Evolutionary conservation across 2,329 filamentous ascomycete genomes (phyloP).

Genomic region (Pyricularia grisea): DNA sequence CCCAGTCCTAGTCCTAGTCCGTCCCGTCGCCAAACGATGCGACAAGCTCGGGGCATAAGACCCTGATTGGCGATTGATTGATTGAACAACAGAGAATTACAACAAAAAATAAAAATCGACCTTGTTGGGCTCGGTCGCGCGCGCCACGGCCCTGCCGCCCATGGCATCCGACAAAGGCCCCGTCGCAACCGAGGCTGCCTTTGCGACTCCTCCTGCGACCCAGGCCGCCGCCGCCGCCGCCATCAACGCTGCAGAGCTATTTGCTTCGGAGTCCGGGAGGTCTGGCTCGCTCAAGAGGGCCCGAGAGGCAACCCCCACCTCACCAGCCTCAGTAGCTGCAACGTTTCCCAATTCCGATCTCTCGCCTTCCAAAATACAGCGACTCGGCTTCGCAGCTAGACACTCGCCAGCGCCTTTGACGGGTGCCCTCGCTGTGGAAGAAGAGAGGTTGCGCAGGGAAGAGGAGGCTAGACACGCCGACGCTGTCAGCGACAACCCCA

Average conservation of each 20-base stretch:
- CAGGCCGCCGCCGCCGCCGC: conserved; percentile 24
- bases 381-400: conserved; percentile 30
- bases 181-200: conserved; percentile 41
- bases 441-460: conserved; percentile 39
- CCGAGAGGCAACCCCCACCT: conserved; percentile 36
- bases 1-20: conserved; percentile 5
- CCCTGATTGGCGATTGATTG: conserved; percentile 2
- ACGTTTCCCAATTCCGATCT: conserved; percentile 24
- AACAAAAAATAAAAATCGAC: neutral
- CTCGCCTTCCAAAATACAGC: conserved; percentile 45
- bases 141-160: conserved; percentile 15
- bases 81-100: neutral
- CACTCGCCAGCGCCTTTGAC: conserved; percentile 39
- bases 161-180: conserved; percentile 47
- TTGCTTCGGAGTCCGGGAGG: conserved; percentile 26
- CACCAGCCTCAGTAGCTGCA: conserved; percentile 20
- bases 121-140: conserved; percentile 9
- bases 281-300: conserved; percentile 34
- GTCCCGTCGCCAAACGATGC: conserved; percentile 16
- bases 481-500: conserved; percentile 41
- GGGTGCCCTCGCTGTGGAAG: conserved; percentile 39
- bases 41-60: conserved; percentile 1
- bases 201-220: conserved; percentile 23
- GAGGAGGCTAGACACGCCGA: conserved; percentile 25
- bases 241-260: conserved; percentile 28